Percentiles rank a stretch among this genome's conserved stretches.
Conservation (phyloP, 257 asterid genomes). For the Solanum pimpinellifolium region DNA sequence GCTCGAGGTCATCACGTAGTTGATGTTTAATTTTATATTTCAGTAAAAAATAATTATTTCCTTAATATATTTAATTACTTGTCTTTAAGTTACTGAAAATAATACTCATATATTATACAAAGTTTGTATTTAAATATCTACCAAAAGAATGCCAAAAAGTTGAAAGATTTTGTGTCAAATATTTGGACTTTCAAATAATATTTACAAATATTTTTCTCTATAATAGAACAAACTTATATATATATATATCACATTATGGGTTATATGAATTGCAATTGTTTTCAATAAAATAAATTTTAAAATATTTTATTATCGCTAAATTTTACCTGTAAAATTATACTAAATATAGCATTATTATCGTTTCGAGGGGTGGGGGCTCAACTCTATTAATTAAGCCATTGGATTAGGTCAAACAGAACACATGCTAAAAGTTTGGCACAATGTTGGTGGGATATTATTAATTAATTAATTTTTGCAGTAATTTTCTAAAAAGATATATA, state of each 20-base stretch:
- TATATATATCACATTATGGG: too few species aligned
- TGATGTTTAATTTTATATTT: background rate
- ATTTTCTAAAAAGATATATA: background rate
- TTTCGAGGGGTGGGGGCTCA: background rate
- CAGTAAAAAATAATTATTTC: background rate
- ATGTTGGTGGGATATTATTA: background rate
- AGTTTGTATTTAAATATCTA: background rate
- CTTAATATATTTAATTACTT: background rate
- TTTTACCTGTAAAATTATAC: too few species aligned
- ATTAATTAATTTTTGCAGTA: background rate
- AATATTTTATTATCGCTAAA: rapidly evolving
- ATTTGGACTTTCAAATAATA: background rate
- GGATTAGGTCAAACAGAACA: background rate
- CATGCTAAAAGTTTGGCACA: background rate
- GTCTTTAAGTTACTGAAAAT: background rate
- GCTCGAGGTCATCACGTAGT: background rate
- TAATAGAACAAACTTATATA: too few species aligned
- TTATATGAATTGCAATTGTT: too few species aligned
- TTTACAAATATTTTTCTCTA: background rate
- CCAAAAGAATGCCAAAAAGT: background rate
- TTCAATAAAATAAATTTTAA: rapidly evolving
- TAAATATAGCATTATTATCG: too few species aligned
- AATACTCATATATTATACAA: background rate
- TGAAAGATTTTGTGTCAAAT: background rate
- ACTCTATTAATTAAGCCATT: background rate